Evolutionary conservation across 768 basidiomycete genomes (phyloP).

Genomic region (Macrolepiota albuminosa): DNA sequence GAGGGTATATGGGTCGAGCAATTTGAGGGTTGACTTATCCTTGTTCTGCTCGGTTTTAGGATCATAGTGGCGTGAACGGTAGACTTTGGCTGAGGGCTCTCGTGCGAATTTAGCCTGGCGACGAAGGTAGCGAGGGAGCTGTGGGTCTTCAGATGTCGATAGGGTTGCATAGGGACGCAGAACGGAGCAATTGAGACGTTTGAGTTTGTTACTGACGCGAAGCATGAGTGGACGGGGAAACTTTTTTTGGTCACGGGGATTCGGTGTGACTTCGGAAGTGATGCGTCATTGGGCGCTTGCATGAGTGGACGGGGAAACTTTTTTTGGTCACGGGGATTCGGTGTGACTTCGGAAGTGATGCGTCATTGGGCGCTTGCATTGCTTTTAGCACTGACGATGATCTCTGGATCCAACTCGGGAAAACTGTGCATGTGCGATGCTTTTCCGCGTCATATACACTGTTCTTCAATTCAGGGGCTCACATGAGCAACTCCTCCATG

Average conservation of each 20-base stretch:
- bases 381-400: not conserved
- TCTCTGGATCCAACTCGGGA: slow-evolving; percentile 13
- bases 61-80: slow-evolving; percentile 38
- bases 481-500: slow-evolving; percentile 3
- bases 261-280: slow-evolving; percentile 12
- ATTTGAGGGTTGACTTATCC: slow-evolving; percentile 27
- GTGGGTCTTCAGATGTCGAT: not conserved
- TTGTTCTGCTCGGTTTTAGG: slow-evolving; percentile 17
- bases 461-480: not conserved
- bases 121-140: slow-evolving; percentile 26
- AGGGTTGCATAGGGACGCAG: slow-evolving; percentile 5
- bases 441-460: slow-evolving; percentile 21
- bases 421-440: slow-evolving; percentile 23
- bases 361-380: not conserved
- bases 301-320: slow-evolving; percentile 1
- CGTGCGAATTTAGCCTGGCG: slow-evolving; percentile 14
- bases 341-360: slow-evolving; percentile 10
- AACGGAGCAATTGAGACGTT: slow-evolving; percentile 1
- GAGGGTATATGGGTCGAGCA: slow-evolving; percentile 62
- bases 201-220: not conserved
- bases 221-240: slow-evolving; percentile 5
- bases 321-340: slow-evolving; percentile 13
- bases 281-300: no score
- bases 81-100: slow-evolving; percentile 12
- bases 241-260: slow-evolving; percentile 12